Base-by-base conservation (phyloP, 1,284 basidiomycete species). In the Irpex sp. region DNA sequence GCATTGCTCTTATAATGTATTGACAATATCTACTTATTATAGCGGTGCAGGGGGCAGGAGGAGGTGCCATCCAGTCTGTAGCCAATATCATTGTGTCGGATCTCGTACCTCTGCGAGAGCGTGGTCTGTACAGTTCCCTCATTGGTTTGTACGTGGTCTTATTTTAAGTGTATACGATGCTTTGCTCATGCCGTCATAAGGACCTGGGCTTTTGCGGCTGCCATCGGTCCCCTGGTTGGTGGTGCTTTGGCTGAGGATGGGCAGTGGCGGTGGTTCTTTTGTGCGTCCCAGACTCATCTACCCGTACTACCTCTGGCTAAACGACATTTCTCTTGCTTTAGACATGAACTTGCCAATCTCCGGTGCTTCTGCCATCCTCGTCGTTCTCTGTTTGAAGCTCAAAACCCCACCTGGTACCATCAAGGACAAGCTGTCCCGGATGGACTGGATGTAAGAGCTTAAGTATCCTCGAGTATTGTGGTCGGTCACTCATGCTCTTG, bases 31-130 rank as follows among this genome's bases (percentile, higher is more conserved):
- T n/a, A 6, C 32, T 5, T 32, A 6, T 32, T 32, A 32, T 32
- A 81, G 85, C 82, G 5, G 74, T 89, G 5, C 87, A 88, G 71
- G 87, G 88, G 10, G 76, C 88, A 64, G 88, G 88, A 7, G 85
- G 85, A 7, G 87, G 88, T 9, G 84, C 82, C 3, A 84, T 88
- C 62, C 73, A 83, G 6, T 74, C 83, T 0, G 74, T 87, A 2
- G 77, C 81, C 20, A 77, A 82, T 44, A 87, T 89, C 69, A 79
- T 87, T 58, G 75, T 86, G 5, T 79, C 84, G 6, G 88, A 89
- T 74, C 78, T 89, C 6, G 85, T 87, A 15, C 80, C 86, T 1
- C 77, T 87, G 18, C 70, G 77, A 10, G 80, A 86, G 70, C 78
- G 85, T 67, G 86, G 85, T 49, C 72, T 75, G 7, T 84, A 78